Conservation (phyloP, 768 basidiomycete species). For the Mycena leptocephala region DNA sequence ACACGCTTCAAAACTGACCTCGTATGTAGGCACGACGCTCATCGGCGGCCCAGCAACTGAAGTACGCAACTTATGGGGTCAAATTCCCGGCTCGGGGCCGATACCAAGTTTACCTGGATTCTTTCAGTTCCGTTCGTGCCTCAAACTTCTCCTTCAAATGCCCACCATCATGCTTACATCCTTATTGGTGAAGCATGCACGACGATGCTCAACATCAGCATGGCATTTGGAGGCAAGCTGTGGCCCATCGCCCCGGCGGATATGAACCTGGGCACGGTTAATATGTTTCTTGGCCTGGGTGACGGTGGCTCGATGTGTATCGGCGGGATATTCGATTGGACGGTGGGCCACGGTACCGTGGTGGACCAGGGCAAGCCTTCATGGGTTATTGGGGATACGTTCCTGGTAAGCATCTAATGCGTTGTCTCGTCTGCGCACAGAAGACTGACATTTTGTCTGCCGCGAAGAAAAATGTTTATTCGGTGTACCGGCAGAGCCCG, state of each 20-base stretch:
- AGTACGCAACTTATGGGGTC: slow-evolving; percentile 74
- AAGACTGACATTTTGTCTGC: no score
- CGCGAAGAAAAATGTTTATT: no score
- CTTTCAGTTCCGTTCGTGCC: slow-evolving; percentile 81
- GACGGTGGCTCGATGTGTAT: slow-evolving; percentile 58
- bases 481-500: no score
- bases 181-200: slow-evolving; percentile 77
- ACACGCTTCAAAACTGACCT: no score
- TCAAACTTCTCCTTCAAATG: background rate
- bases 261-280: slow-evolving; percentile 65
- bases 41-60: slow-evolving; percentile 85
- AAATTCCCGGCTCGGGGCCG: slow-evolving; percentile 72
- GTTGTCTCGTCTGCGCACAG: no score
- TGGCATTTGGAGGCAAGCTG: slow-evolving; percentile 84
- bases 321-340: slow-evolving; percentile 82
- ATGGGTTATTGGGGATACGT: slow-evolving; percentile 85
- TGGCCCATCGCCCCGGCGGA: slow-evolving; percentile 87
- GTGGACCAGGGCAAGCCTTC: slow-evolving; percentile 59
- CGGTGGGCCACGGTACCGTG: slow-evolving; percentile 62
- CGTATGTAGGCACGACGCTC: slow-evolving; percentile 52
- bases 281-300: slow-evolving; percentile 59
- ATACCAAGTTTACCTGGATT: slow-evolving; percentile 68
- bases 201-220: slow-evolving; percentile 65
- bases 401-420: slow-evolving; percentile 64
- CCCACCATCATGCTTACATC: background rate